phyloP scores from a whole-genome alignment of 768 basidiomycete genomes.

The Pholiota molesta region DNA sequence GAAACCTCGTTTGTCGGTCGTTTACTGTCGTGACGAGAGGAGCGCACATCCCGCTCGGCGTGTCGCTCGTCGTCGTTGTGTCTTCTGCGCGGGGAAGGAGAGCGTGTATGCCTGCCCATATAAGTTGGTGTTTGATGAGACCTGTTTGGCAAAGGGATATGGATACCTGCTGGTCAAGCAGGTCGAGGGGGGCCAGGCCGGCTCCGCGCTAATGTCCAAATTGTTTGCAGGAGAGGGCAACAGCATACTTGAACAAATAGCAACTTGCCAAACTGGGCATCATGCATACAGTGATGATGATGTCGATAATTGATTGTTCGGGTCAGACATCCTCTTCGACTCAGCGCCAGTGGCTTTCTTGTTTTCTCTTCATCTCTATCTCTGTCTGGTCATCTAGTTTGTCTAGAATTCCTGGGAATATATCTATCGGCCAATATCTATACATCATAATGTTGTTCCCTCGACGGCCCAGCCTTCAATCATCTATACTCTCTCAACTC shows the following conservation, averaged over 20 bases:
- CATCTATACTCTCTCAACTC: slow-evolving; percentile 1
- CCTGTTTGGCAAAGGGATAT: not conserved
- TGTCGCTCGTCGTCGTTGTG: slow-evolving; percentile 40
- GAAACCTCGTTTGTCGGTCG: slow-evolving; percentile 31
- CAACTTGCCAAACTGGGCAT: slow-evolving; percentile 2
- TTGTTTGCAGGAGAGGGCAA: not conserved
- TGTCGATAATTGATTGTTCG: not conserved
- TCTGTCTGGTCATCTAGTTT: not conserved
- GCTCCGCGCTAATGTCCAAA: not conserved
- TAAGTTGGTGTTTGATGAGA: not conserved
- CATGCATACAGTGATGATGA: not conserved
- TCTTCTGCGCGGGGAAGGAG: slow-evolving; percentile 48
- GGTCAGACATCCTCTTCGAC: not conserved
- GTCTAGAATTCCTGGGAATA: not conserved
- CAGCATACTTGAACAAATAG: slow-evolving; percentile 1
- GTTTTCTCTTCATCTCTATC: not conserved
- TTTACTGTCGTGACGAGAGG: slow-evolving; percentile 34
- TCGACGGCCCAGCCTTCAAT: not conserved
- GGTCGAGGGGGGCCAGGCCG: too few relatives aligned
- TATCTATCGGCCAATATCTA: not conserved
- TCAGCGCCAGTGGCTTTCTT: not conserved
- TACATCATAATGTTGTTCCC: not conserved
- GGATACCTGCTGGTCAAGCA: too few relatives aligned
- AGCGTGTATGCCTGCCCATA: slow-evolving; percentile 58
- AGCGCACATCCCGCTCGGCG: slow-evolving; percentile 36